Evolutionary conservation across 2,329 filamentous ascomycete species (phyloP), one percentile per base, ranked within the genome.

Genomic region (Botrytis hyacinthi): DNA sequence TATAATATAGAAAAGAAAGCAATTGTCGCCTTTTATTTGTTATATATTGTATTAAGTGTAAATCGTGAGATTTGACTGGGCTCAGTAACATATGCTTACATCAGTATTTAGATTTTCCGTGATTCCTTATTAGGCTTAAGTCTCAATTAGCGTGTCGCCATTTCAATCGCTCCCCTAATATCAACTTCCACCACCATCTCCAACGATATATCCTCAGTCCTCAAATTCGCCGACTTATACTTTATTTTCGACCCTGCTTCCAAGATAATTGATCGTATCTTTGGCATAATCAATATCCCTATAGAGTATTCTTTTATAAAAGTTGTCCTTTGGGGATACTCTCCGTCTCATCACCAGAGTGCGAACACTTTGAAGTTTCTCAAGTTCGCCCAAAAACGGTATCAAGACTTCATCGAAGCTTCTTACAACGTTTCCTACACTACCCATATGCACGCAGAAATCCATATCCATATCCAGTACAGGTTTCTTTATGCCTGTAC

Each of bases 371-470:
- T 51, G 48, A 51, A 51, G 48, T 51, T 51, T 51, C 48, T n/a
- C 26, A 16, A 51, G 48, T n/a, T 51, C 48, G 6, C 48, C 12
- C 26, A 51, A n/a, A 51, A 51, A 51, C 4, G 26, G 48, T n/a
- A 14, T 51, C 26, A 51, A 51, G 48, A 51, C 48, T 51, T 51
- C 48, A 14, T 51, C 48, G 48, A 51, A 51, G 26, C 48, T n/a
- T n/a, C 26, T n/a, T 1, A 51, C 12, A n/a, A n/a, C 48, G 0
- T 51, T n/a, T 16, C 0, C 12, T 3, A 51, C 1, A 51, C 12
- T 51, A 1, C 26, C 5, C 26, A n/a, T 51, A 4, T 0, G 2
- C 3, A 0, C 5, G 48, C 48, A 51, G 6, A 3, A 2, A n/a
- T 51, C 48, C 10, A 51, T n/a, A n/a, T 51, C 48, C 48, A n/a